Conservation (phyloP, 202 grass and related monocot genomes). For the Hordeum pubiflorum region DNA sequence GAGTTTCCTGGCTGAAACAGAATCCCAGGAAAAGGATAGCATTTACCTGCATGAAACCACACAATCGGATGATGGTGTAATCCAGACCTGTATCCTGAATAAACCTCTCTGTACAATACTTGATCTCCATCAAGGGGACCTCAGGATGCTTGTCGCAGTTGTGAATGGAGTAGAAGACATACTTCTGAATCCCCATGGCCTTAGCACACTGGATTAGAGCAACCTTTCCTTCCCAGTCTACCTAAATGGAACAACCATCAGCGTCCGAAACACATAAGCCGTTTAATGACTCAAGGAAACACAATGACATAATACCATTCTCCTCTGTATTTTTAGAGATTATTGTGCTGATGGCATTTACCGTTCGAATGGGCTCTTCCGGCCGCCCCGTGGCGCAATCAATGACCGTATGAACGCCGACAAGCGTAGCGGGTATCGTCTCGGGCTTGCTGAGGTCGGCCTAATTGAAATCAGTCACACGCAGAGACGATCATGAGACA, state of each 20-base stretch:
- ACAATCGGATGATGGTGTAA: conserved; percentile 74
- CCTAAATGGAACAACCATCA: conserved; percentile 72
- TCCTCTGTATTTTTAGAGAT: background rate
- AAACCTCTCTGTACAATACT: conserved; percentile 91
- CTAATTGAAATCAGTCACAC: conserved; percentile 39
- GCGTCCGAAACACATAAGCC: background rate
- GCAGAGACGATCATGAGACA: background rate
- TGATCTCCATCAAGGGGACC: conserved; percentile 98
- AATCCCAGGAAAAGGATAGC: background rate
- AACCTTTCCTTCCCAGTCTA: conserved; percentile 99
- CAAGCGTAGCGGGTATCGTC: conserved; percentile 86
- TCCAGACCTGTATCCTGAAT: conserved; percentile 79
- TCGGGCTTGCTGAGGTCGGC: conserved; percentile 94
- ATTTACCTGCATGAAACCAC: conserved; percentile 94
- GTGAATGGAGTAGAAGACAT: conserved; percentile 94
- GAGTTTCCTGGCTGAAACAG: background rate
- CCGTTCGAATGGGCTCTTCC: conserved; percentile 84
- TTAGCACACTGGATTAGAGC: conserved; percentile 95
- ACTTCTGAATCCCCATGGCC: conserved; percentile 96
- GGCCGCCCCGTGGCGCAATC: conserved; percentile 93
- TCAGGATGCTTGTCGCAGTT: conserved; percentile 95
- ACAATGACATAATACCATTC: background rate
- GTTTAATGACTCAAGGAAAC: background rate
- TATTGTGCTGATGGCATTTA: conserved; percentile 18
- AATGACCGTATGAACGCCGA: conserved; percentile 82